Conservation (phyloP, 2,329 filamentous ascomycete genomes). For the Microdochium nivale region DNA sequence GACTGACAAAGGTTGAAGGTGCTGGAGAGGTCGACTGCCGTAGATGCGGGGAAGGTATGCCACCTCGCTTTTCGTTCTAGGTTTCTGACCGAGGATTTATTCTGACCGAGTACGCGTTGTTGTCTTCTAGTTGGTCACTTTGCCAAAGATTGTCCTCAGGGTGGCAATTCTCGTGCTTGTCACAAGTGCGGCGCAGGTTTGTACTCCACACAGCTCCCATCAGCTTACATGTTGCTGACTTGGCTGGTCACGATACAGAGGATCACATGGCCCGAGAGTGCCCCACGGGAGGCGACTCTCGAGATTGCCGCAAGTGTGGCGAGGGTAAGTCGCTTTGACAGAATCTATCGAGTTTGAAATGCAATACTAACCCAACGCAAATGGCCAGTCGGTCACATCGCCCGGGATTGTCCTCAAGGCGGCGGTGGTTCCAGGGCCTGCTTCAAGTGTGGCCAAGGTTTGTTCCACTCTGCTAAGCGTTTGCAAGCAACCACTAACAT, state of each 20-base stretch:
- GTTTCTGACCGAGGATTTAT: background rate
- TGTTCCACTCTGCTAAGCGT: background rate
- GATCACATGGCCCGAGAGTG: conserved; percentile 50
- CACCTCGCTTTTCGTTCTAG: background rate
- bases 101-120: conserved; percentile 5
- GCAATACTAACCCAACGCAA: conserved; percentile 14
- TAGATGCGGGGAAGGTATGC: conserved; percentile 53
- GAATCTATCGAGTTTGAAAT: conserved; percentile 49
- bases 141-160: conserved; percentile 54
- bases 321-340: conserved; percentile 55
- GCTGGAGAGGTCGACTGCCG: conserved; percentile 54
- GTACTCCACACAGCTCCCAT: background rate
- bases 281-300: conserved; percentile 31
- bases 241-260: conserved; percentile 18
- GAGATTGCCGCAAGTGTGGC: conserved; percentile 51
- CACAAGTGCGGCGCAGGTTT: conserved; percentile 49
- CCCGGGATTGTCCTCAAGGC: conserved; percentile 45
- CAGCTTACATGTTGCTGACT: background rate
- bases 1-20: conserved; percentile 28
- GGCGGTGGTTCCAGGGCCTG: conserved; percentile 34
- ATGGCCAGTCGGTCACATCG: conserved; percentile 30
- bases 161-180: conserved; percentile 41
- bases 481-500: background rate
- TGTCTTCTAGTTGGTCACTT: conserved; percentile 46
- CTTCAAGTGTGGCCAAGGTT: background rate